These are phyloP conservation scores for Coemansia sp. DNA, from an alignment of 192 early-diverging fungal species.

Conservation along the genomic window DNA sequence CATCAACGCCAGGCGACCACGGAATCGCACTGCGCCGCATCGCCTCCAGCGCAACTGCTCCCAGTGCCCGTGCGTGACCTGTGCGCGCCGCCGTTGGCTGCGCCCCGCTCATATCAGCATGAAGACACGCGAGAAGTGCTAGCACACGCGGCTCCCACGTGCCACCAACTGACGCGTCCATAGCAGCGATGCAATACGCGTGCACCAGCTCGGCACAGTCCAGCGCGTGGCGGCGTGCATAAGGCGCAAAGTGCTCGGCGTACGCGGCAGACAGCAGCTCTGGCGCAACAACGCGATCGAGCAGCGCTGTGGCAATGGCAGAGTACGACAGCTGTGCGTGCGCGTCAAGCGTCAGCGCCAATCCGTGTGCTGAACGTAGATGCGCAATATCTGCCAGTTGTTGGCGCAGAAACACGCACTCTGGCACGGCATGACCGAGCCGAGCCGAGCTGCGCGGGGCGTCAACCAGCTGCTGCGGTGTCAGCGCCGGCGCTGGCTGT, in stretches of 20 bases:
- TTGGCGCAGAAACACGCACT: conserved; percentile 26
- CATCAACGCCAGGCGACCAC: conserved; percentile 59
- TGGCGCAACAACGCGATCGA: conserved; percentile 62
- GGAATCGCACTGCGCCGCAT: conserved; percentile 66
- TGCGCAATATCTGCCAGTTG: conserved; percentile 61
- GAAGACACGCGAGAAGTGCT: conserved; percentile 51
- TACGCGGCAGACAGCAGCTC: conserved; percentile 60
- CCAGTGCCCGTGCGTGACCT: conserved; percentile 6
- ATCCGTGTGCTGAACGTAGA: conserved; percentile 55
- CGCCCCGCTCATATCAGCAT: conserved; percentile 9
- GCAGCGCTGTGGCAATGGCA: conserved; percentile 54
- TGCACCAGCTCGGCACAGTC: conserved; percentile 54
- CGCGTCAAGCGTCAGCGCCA: conserved; percentile 52
- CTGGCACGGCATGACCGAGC: conserved; percentile 10
- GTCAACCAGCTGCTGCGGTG: conserved; percentile 38
- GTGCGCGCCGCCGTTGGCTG: conserved; percentile 1
- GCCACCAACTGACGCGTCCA: conserved; percentile 45
- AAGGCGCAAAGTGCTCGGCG: conserved; percentile 59
- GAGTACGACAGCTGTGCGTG: conserved; percentile 56
- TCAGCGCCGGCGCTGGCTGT: conserved; percentile 5
- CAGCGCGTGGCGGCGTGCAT: conserved; percentile 55
- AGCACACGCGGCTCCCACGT: conserved; percentile 64
- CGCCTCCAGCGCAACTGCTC: conserved; percentile 56
- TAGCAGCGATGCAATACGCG: conserved; percentile 60
- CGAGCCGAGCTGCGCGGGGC: conserved; percentile 6